Evolutionary conservation across 1,139 yeast species (phyloP), one percentile per base, ranked within the genome.

Genomic region (Wickerhamiella pararugosa): DNA sequence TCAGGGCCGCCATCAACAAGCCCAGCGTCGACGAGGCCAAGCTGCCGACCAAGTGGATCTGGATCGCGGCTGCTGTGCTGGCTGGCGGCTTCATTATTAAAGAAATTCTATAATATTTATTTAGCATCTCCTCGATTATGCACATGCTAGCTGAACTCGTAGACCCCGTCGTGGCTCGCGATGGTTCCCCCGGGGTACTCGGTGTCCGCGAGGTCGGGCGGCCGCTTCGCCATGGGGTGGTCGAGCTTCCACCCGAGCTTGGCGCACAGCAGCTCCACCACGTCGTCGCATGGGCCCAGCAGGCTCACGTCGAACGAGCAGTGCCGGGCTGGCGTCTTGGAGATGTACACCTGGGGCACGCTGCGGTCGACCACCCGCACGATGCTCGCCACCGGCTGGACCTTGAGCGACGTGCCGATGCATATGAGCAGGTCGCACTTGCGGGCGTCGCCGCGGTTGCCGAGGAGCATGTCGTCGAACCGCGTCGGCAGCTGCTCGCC

Each of bases 321-420:
- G 57, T 82, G 90, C 37, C 67, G 67, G n/a, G 84, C 79, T 0
- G 83, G 77, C 52, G 84, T 93, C 53, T 73, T 75, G 55, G 86
- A 84, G 47, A 90, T 79, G 45, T 84, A 66, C 4, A 90, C 69
- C 58, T 87, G 96, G 0, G 97, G 97, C 1, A 84, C 75, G 30
- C 71, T 60, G 21, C 71, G 71, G 0, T 82, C 79, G 1, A 86
- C 60, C 59, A 74, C 69, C 45, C 83, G 77, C n/a, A 86, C 86
- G 38, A 90, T 82, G 45, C 84, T 87, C 37, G 90, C 79, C n/a
- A 90, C 97, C 0, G 98, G 98, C 0, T 94, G 87, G 29, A 90
- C 98, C 57, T 87, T 84, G 46, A 90, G 68, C 25, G 97, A 87
- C 0, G 98, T 90, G 7, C 98, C 98, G 11, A 87, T 77, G 59